Base-by-base conservation (phyloP, 2,329 filamentous ascomycete species). In the Diaporthe ampelina region DNA sequence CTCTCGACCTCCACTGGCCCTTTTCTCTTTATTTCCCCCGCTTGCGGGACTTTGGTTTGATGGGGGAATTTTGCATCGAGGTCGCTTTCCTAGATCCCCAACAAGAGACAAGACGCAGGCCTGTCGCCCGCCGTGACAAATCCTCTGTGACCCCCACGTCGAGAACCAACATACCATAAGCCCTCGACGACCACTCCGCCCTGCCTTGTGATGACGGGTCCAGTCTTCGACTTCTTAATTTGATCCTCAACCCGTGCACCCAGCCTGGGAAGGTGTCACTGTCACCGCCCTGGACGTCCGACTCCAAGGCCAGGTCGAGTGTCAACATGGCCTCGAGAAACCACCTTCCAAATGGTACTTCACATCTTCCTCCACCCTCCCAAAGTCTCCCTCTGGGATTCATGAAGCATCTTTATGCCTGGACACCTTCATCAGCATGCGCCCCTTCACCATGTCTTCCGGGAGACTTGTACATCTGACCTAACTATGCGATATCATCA, bases 321-420 rank as follows among this genome's bases (percentile, higher is more conserved):
- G 72, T 69, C 77, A 78, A 59, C 52, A 84, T 85, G 83, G 80
- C 79, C 48, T 81, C 82, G 72, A 80, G 80, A 77, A 80, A 81
- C 68, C 79, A 81, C 68, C 79, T 81, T 26, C 67, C 77, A 73
- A 81, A 82, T 79, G 81, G 82, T 82, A 82, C 76, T 50, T 74
- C 19, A 74, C 73, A 69, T 63, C 45, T 26, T 73, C 40, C 54
- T 17, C 58, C 59, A 13, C 19, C 43, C 43, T n/a, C n/a, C 32
- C 50, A 63, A 48, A 37, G 58, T 7, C 26, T 13, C 48, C 54
- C 24, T 19, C 13, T 11, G 65, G 48, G 21, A 57, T 17, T 32
- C 69, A 43, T 9, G 57, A 15, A 24, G 2, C 37, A 19, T 11
- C 35, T 43, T 45, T 15, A 32, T 32, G 10, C 7, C 26, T 43